Conservation (phyloP, 805 yeast species). For the Candida ipomoeae region DNA sequence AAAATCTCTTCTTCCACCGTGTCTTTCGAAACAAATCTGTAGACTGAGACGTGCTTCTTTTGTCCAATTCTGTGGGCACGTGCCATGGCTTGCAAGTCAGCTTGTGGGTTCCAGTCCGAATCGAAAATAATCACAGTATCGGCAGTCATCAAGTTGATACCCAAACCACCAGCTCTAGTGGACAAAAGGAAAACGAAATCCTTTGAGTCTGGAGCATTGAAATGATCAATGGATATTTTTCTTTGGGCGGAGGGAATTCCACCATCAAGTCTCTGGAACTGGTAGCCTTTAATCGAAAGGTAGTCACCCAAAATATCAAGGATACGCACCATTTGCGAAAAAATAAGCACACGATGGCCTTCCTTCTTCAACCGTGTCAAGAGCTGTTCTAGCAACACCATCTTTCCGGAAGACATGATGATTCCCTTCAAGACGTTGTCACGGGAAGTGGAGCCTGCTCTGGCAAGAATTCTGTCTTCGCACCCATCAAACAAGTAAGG, state of each 20-base stretch:
- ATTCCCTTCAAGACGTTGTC: constrained; percentile 84
- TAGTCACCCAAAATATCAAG: constrained; percentile 94
- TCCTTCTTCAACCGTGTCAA: constrained; percentile 81
- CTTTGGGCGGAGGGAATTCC: constrained; percentile 93
- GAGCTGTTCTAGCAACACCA: constrained; percentile 91
- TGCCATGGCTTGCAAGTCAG: constrained; percentile 99
- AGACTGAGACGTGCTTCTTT: constrained; percentile 95
- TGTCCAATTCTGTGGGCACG: constrained; percentile 99
- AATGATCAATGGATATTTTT: constrained; percentile 92
- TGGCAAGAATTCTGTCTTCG: constrained; percentile 72
- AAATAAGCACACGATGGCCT: constrained; percentile 93
- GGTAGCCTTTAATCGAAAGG: constrained; percentile 76
- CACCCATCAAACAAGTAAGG: constrained; percentile 94
- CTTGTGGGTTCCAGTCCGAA: constrained; percentile 99
- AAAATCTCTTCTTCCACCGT: constrained; percentile 97
- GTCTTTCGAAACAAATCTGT: constrained; percentile 95
- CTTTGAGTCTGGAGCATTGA: constrained; percentile 86
- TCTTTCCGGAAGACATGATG: constrained; percentile 97
- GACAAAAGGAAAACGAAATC: constrained; percentile 88
- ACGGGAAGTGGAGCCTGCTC: constrained; percentile 59
- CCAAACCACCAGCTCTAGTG: constrained; percentile 98
- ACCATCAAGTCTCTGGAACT: constrained; percentile 93
- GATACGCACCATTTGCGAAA: constrained; percentile 96
- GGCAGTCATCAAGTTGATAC: constrained; percentile 98
- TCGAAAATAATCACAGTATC: constrained; percentile 97